Conservation (phyloP, 345 rosid genomes). For the Eucalyptus marginata region DNA sequence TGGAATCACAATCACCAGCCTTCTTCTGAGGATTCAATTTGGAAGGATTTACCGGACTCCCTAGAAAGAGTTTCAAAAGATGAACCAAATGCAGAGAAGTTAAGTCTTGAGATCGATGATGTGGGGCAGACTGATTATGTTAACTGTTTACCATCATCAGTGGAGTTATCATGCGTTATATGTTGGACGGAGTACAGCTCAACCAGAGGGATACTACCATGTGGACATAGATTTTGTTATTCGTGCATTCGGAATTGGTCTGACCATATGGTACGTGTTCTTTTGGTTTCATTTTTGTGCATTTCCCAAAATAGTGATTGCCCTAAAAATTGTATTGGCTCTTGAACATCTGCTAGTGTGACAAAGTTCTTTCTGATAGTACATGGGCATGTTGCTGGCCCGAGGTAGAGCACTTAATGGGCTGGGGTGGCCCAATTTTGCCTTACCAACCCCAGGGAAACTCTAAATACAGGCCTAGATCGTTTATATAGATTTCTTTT, state of each 20-base stretch:
- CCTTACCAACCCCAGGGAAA: neutral
- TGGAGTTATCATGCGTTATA: constrained; percentile 74
- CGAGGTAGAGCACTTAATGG: neutral
- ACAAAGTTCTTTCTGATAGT: neutral
- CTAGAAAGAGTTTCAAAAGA: constrained; percentile 5
- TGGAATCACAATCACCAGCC: neutral
- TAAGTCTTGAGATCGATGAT: constrained; percentile 1
- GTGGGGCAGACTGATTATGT: constrained; percentile 4
- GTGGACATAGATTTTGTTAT: constrained; percentile 97
- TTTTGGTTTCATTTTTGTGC: neutral
- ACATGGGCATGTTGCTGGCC: neutral
- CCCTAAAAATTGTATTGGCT: neutral
- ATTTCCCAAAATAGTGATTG: neutral
- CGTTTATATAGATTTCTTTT: neutral
- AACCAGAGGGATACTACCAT: constrained; percentile 79
- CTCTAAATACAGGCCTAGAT: neutral
- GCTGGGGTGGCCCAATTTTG: neutral
- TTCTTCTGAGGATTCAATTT: neutral
- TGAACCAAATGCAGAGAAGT: constrained; percentile 3
- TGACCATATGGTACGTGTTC: constrained; percentile 44
- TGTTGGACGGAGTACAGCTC: constrained; percentile 87
- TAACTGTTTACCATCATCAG: constrained; percentile 11
- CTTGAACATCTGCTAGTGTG: neutral
- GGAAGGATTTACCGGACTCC: neutral
- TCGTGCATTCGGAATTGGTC: constrained; percentile 84